These are phyloP conservation scores for Holtermanniella nyarrowii DNA, from an alignment of 768 basidiomycete species.

Conservation along the genomic window DNA sequence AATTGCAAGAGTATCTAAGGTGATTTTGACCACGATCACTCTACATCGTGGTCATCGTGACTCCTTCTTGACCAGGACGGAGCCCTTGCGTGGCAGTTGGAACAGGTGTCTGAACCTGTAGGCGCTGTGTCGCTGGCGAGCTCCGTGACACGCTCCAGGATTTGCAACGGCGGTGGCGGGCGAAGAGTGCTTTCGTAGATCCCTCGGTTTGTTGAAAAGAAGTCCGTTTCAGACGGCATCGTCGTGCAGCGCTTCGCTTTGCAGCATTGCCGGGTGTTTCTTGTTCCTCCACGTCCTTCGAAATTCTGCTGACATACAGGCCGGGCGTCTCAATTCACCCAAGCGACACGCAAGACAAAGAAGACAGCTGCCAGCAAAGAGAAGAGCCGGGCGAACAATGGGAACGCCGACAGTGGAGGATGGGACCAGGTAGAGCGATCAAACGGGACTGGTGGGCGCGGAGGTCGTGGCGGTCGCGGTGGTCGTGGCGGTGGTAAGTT, in stretches of 20 bases:
- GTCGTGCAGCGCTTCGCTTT: not conserved
- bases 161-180: no score
- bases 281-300: not conserved
- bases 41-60: no score
- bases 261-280: not conserved
- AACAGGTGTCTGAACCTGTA: no score
- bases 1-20: no score
- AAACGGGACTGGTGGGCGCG: slow-evolving; percentile 26
- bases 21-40: no score
- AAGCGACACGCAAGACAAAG: slow-evolving; percentile 31
- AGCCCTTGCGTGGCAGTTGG: no score
- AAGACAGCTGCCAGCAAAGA: slow-evolving; percentile 22
- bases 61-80: no score
- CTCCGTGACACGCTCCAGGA: no score
- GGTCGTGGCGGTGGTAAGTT: slow-evolving; percentile 31
- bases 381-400: slow-evolving; percentile 17
- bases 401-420: slow-evolving; percentile 32
- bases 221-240: not conserved
- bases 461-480: slow-evolving; percentile 35
- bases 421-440: slow-evolving; percentile 27
- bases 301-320: slow-evolving; percentile 16
- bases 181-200: not conserved
- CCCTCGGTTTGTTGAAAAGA: not conserved
- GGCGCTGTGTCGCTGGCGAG: no score
- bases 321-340: slow-evolving; percentile 40